Evolutionary conservation across 441 rosid genomes (phyloP).

Genomic region (Gossypium davidsonii): DNA sequence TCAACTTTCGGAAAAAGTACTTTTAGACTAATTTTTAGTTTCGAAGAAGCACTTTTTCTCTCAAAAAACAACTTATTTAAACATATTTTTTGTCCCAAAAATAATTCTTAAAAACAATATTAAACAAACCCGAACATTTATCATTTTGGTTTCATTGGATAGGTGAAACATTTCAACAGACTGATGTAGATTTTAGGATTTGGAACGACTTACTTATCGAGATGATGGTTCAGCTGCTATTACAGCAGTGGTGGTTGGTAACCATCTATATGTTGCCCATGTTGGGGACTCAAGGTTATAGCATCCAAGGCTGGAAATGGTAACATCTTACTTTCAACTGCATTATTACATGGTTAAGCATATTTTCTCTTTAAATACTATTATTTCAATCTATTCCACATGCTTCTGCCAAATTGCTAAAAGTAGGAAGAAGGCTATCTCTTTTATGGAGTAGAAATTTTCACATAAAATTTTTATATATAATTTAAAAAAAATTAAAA

Average conservation of each 20-base stretch:
- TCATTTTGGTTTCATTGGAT: conserved; percentile 15
- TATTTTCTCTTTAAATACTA: background rate
- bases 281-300: conserved; percentile 91
- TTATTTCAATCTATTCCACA: background rate
- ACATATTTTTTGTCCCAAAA: too few species aligned
- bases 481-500: too few species aligned
- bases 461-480: too few species aligned
- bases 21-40: too few species aligned
- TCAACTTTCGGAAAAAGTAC: too few species aligned
- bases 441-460: too few species aligned
- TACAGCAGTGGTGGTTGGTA: conserved; percentile 79
- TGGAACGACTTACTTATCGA: conserved; percentile 68
- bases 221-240: conserved; percentile 99
- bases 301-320: conserved; percentile 56
- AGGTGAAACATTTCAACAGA: conserved; percentile 87
- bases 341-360: background rate
- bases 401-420: too few species aligned
- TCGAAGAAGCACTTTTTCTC: too few species aligned
- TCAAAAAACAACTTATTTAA: too few species aligned
- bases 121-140: background rate
- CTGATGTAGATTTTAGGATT: conserved; percentile 74
- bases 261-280: conserved; percentile 91
- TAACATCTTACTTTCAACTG: conserved; percentile 12
- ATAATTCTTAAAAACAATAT: too few species aligned
- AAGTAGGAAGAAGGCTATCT: too few species aligned